Evolutionary conservation across 1,284 basidiomycete species (phyloP).

Genomic region (Cerioporus squamosus): DNA sequence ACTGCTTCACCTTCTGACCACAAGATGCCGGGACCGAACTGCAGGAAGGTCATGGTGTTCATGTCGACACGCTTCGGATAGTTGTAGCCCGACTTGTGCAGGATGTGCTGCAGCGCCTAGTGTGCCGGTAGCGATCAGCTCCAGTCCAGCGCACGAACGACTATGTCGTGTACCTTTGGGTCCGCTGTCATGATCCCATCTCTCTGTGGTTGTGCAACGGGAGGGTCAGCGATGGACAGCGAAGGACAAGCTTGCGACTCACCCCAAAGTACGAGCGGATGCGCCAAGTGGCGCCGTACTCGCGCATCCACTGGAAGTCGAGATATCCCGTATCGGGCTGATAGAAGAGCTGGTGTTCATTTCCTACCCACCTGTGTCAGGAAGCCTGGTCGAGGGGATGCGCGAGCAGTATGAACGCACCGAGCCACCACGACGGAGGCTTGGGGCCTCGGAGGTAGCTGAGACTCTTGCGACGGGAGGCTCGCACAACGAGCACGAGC

Average conservation of each 20-base stretch:
- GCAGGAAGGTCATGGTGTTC: slow-evolving; percentile 12
- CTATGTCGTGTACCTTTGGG: slow-evolving; percentile 9
- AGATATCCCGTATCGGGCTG: slow-evolving; percentile 25
- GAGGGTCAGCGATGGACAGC: neutral
- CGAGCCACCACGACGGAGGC: neutral
- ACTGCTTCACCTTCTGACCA: slow-evolving; percentile 17
- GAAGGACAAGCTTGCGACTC: neutral
- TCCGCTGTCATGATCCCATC: slow-evolving; percentile 18
- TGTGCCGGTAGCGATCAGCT: no score
- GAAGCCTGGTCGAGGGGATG: no score
- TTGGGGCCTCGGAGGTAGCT: no score
- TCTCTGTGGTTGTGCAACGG: neutral
- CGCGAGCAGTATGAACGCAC: neutral
- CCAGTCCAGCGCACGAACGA: neutral
- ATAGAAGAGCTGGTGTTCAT: slow-evolving; percentile 19
- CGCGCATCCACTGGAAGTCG: slow-evolving; percentile 26
- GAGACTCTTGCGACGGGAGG: no score
- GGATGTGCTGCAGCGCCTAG: slow-evolving; percentile 32
- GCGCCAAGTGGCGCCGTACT: slow-evolving; percentile 30
- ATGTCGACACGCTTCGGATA: slow-evolving; percentile 26
- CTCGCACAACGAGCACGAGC: no score
- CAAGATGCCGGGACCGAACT: slow-evolving; percentile 25
- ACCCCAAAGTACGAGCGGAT: slow-evolving; percentile 22
- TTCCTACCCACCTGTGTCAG: slow-evolving; percentile 9
- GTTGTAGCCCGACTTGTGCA: slow-evolving; percentile 31